Conservation (phyloP, 108 stramenopile species). For the Nitzschia inconspicua region DNA sequence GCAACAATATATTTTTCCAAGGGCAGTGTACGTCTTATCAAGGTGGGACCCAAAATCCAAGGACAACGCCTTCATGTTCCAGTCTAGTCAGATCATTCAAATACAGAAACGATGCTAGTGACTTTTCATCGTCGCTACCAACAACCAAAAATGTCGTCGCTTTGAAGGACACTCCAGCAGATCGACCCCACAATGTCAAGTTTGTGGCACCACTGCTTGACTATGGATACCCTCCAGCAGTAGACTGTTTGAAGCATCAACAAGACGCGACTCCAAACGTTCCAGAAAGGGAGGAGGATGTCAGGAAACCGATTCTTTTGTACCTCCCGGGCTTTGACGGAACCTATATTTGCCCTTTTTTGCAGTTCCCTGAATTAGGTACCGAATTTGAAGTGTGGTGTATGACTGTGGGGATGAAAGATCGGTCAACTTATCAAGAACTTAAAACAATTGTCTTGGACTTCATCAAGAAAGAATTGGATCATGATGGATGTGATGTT, state of each 20-base stretch:
- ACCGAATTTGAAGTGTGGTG: slow-evolving; percentile 80
- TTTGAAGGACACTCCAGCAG: background rate
- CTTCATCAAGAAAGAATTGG: slow-evolving; percentile 25
- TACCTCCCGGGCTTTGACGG: slow-evolving; percentile 91
- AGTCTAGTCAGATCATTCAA: background rate
- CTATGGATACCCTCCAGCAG: slow-evolving; percentile 76
- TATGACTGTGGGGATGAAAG: slow-evolving; percentile 57
- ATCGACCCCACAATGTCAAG: slow-evolving; percentile 18
- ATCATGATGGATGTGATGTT: background rate
- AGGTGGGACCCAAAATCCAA: background rate
- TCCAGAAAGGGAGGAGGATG: slow-evolving; percentile 12
- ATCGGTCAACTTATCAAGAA: slow-evolving; percentile 79
- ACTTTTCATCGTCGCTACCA: background rate
- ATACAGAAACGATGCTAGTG: background rate
- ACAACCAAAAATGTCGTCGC: background rate
- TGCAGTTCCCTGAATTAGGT: slow-evolving; percentile 77
- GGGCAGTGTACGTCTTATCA: background rate
- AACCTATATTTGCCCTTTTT: slow-evolving; percentile 67
- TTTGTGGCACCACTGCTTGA: slow-evolving; percentile 72
- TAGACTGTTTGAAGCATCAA: slow-evolving; percentile 35
- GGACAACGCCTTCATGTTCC: background rate
- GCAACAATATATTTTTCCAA: background rate
- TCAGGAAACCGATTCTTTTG: slow-evolving; percentile 69
- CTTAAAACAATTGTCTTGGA: slow-evolving; percentile 49
- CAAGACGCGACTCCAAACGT: background rate